Evolutionary conservation across 345 rosid species (phyloP), one percentile per base, ranked within the genome.

Genomic region (Citrus cavaleriei): DNA sequence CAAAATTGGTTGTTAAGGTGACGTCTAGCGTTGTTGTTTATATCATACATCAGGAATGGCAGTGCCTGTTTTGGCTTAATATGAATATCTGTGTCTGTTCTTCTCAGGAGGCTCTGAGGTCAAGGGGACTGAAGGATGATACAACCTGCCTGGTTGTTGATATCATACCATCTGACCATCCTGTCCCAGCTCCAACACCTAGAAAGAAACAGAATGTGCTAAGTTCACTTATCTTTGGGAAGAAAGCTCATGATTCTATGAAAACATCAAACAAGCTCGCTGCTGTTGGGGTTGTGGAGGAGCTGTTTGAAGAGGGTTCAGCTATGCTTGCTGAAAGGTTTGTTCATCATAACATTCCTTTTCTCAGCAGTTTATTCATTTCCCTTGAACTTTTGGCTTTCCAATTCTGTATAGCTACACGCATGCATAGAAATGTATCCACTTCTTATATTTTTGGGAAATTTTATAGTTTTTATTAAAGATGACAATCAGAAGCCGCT

Each of bases 71-170:
- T 83, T 55, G 25, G 74, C 25, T 32, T 34, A 68, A 74, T 77
- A 55, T 38, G 38, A 35, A 63, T 79, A 22, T 61, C 77, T 63
- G 42, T 58, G 77, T 80, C 12, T 70, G 73, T 72, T 30, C 40
- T 21, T 40, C 60, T 64, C 83, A 97, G 99, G 99, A 94, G 76
- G 99, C 99, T 69, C 85, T 94, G 82, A 88, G 99, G 84, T 88
- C 98, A 79, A 91, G 97, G 88, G 99, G 98, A 70, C 87, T 97
- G 83, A 97, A 97, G 85, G 99, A 97, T 84, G 99, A 97, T 88
- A 97, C 99, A 25, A 97, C 99, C 46, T 97, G 99, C 86, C 84
- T 97, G 74, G 99, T 97, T 83, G 99, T 97, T 85, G 99, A 97
- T 85, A 90, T 97, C 55, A 89, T 94, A 84, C 99, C 98, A 75